Base-by-base conservation (phyloP, 176 grass and related monocot genomes). In the Aegilops umbellulata region DNA sequence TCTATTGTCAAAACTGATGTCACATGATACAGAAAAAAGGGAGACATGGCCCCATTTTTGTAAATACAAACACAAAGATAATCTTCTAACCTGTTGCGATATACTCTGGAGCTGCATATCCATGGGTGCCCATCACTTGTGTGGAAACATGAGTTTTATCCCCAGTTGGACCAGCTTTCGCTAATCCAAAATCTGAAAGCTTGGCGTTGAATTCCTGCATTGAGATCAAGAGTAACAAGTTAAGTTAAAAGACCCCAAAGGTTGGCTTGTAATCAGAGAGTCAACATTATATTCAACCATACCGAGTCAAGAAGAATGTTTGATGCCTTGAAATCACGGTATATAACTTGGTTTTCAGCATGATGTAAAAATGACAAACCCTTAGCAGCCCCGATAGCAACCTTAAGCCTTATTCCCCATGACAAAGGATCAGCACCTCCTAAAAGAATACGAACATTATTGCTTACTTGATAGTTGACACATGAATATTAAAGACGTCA, bases 231-330 rank as follows among this genome's bases (percentile, higher is more conserved):
- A 19, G 63, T 51, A 90, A 83, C 13, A 86, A 10, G 35, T 5
- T 83, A 42, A 81, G 88, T 51, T 51, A 24, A 7, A 22, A 14
- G 0, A 55, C 68, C 49, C 61, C 66, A 79, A 57, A 80, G 44
- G 17, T 58, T 58, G 17, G 3, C 23, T 38, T 60, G 11, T 65
- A 69, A 72, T 65, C 19, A 79, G 17, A 79, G 17, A 80, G 36
- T 25, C 60, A 57, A 12, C 17, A 79, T 34, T 29, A 29, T 30
- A 38, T 49, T 65, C 60, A 78, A 86, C 44, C 83, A 84, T 94
- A 99, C 97, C 87, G 92, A 94, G 88, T 99, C 97, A n/a, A 99
- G 97, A 4, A 99, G 94, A 83, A 99, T 93, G 82, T 99, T 99
- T 19, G 97, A 99, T 77, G 97, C 94, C 87, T 99, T 99, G 70